Base-by-base conservation (phyloP, 371 early-diverging fungal genomes). In the Entomophthora muscae region DNA sequence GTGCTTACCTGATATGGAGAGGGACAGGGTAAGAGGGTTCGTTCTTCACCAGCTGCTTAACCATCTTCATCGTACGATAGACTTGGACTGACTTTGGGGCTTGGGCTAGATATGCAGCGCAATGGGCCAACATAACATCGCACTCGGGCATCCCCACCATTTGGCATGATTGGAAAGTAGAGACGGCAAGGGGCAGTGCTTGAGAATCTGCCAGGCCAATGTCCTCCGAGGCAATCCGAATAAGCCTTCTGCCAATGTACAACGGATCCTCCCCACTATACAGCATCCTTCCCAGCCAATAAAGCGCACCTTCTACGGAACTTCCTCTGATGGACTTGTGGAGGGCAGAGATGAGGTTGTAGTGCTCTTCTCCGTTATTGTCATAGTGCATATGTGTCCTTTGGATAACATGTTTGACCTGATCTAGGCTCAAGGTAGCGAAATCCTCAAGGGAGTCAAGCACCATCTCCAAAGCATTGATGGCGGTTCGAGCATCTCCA, bases 91-190 rank as follows among this genome's bases (percentile, higher is more conserved):
- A 89, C 67, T 93, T 93, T 31, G 79, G 81, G 2, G 92, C 82
- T 29, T 86, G 79, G 1, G 89, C 86, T 63, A 91, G 66, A 64
- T 93, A 85, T 12, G 75, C 76, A 0, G 83, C 89, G 24, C 84
- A 76, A 66, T 93, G 91, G 0, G 90, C 90, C 13, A 93, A 70
- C 29, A 85, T 81, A 0, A 80, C 82, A 67, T 90, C 91, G 68
- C 91, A 91, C 70, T 93, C 93, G 1, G 93, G 93, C 87, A 90
- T 88, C 0, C 93, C 93, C 61, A 93, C 83, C 63, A 75, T 76
- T 71, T 90, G 88, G 63, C 88, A 87, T 0, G 92, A 85, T 66
- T 88, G 82, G 68, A 84, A 86, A 0, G 90, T 80, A 2, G 90
- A 65, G 31, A 88, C 69, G 0, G 91, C 91, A 60, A 91, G 65